These are phyloP conservation scores for Hanseniaspora lindneri DNA, from an alignment of 805 yeast species.

Conservation along the genomic window DNA sequence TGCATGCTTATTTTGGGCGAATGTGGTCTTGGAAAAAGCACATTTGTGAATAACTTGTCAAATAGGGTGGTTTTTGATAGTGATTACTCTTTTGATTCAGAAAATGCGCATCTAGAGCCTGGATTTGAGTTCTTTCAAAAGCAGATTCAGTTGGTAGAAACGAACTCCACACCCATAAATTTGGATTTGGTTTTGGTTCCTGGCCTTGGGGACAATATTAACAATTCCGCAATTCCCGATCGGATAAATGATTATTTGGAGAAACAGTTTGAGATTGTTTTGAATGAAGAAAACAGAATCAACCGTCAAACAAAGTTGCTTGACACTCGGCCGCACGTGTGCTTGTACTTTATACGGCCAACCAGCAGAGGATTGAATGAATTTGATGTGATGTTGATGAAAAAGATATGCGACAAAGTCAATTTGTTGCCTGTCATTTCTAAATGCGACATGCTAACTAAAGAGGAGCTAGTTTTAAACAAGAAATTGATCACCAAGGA, in stretches of 20 bases:
- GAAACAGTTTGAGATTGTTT: conserved; percentile 57
- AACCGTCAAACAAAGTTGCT: conserved; percentile 57
- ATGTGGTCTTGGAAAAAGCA: conserved; percentile 61
- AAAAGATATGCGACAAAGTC: conserved; percentile 53
- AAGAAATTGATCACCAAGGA: conserved; percentile 47
- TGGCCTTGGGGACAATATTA: conserved; percentile 64
- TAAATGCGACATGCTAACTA: conserved; percentile 68
- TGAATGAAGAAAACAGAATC: conserved; percentile 65
- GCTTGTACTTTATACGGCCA: conserved; percentile 65
- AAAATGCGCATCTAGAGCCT: conserved; percentile 29
- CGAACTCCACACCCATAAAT: conserved; percentile 39
- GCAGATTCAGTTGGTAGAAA: conserved; percentile 47
- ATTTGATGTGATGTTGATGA: conserved; percentile 58
- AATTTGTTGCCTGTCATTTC: conserved; percentile 76
- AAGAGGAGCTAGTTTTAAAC: conserved; percentile 43
- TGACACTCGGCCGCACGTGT: conserved; percentile 66
- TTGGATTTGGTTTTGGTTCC: conserved; percentile 58
- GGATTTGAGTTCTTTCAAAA: conserved; percentile 36
- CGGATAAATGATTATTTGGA: conserved; percentile 51
- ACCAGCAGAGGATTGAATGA: conserved; percentile 36
- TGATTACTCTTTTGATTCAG: conserved; percentile 23
- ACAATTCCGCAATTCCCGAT: conserved; percentile 41
- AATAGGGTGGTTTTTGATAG: conserved; percentile 35
- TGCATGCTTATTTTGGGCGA: conserved; percentile 62
- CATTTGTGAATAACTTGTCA: conserved; percentile 60